Evolutionary conservation across 768 basidiomycete species (phyloP).

Genomic region (Pisolithus tinctorius): DNA sequence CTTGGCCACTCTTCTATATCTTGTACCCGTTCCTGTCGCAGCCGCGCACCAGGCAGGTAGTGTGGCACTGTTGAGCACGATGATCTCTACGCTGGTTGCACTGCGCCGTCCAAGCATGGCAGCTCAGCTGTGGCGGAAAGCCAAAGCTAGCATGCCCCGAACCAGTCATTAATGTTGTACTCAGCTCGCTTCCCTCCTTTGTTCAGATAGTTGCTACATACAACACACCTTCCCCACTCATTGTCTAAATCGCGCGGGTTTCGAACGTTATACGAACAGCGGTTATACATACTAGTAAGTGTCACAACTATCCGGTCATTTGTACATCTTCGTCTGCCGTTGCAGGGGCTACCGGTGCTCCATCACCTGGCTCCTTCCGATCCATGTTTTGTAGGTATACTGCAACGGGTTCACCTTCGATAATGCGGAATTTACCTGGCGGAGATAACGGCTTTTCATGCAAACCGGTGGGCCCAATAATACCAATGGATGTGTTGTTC

Average conservation of each 20-base stretch:
- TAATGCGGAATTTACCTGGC: conserved; percentile 70
- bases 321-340: conserved; percentile 72
- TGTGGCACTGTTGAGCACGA: conserved; percentile 75
- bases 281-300: conserved; percentile 1
- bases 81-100: conserved; percentile 69
- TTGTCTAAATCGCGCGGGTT: not conserved
- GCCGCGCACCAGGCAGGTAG: conserved; percentile 95
- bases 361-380: conserved; percentile 50
- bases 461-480: conserved; percentile 68
- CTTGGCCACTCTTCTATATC: conserved; percentile 78
- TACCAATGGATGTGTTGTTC: conserved; percentile 92
- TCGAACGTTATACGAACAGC: not conserved
- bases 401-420: conserved; percentile 76
- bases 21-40: conserved; percentile 89
- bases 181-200: conserved; percentile 2
- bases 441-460: conserved; percentile 49
- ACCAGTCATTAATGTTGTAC: conserved; percentile 2
- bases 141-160: conserved; percentile 16
- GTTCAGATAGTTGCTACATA: conserved; percentile 7
- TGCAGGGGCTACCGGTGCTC: conserved; percentile 32
- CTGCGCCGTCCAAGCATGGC: conserved; percentile 64
- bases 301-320: conserved; percentile 58
- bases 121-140: conserved; percentile 54
- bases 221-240: conserved; percentile 2
- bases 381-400: conserved; percentile 75